Conservation (phyloP, 2,329 filamentous ascomycete genomes). For the Aspergillus quadrilineatus region DNA sequence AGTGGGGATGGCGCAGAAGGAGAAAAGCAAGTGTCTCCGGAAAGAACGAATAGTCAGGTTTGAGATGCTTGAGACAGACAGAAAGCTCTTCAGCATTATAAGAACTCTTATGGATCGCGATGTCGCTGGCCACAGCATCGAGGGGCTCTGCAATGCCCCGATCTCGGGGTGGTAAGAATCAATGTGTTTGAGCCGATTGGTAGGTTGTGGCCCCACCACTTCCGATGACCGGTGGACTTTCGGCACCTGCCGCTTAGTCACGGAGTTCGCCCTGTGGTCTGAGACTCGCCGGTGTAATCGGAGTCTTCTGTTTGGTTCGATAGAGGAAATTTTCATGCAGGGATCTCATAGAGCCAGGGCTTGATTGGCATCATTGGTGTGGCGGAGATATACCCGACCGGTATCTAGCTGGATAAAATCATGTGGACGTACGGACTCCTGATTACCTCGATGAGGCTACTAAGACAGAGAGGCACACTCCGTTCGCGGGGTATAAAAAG, state of each 20-base stretch:
- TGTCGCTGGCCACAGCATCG: conserved; percentile 32
- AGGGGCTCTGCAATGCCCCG: conserved; percentile 33
- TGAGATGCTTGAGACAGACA: not conserved
- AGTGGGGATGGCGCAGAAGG: not conserved
- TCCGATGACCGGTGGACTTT: conserved; percentile 5
- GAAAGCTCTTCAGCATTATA: conserved; percentile 22
- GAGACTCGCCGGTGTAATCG: conserved; percentile 23
- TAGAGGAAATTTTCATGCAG: not conserved
- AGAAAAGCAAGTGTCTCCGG: conserved; percentile 1
- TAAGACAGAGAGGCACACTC: not conserved
- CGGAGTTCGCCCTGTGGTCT: not conserved
- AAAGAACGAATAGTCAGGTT: not conserved
- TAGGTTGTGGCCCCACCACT: not conserved
- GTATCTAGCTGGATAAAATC: not conserved
- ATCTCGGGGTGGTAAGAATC: conserved; percentile 39
- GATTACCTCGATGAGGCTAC: not conserved
- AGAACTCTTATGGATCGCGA: conserved; percentile 28
- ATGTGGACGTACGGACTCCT: too few relatives aligned
- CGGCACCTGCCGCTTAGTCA: conserved; percentile 19
- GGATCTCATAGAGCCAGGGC: not conserved
- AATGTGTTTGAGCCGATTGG: conserved; percentile 31
- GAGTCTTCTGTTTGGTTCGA: conserved; percentile 9
- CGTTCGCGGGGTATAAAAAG: too few relatives aligned
- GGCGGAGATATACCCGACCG: not conserved
- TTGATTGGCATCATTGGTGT: not conserved